phyloP scores from a whole-genome alignment of 2,329 filamentous ascomycete species.

The Fusarium concolor region DNA sequence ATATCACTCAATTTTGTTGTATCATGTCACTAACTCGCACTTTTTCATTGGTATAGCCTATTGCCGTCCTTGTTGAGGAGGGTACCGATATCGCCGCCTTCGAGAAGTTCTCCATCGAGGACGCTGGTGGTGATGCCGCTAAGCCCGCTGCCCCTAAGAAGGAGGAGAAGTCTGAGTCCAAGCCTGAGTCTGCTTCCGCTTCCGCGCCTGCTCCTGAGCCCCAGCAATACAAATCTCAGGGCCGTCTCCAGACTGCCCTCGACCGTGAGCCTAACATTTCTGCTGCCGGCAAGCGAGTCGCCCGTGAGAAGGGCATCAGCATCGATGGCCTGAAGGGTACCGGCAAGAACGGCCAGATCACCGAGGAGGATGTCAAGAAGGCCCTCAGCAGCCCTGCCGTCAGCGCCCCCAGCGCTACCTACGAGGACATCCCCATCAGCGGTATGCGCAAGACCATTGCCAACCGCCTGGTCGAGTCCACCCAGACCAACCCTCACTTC shows the following conservation, averaged over 20 bases:
- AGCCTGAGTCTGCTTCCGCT: slow-evolving; percentile 63
- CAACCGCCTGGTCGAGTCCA: slow-evolving; percentile 85
- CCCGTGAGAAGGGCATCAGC: slow-evolving; percentile 84
- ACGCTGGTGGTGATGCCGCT: slow-evolving; percentile 83
- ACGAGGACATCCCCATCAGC: slow-evolving; percentile 84
- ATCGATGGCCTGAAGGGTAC: slow-evolving; percentile 86
- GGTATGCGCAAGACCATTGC: slow-evolving; percentile 99
- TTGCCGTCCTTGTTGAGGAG: slow-evolving; percentile 94
- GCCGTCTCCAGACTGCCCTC: slow-evolving; percentile 83
- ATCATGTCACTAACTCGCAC: slow-evolving; percentile 20
- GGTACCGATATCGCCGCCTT: slow-evolving; percentile 88
- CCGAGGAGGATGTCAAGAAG: slow-evolving; percentile 94
- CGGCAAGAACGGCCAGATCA: slow-evolving; percentile 87
- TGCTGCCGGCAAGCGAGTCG: slow-evolving; percentile 81
- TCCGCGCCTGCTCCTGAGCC: slow-evolving; percentile 62
- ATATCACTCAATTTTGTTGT: slow-evolving; percentile 1
- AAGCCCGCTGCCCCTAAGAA: slow-evolving; percentile 73
- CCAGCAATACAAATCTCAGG: slow-evolving; percentile 78
- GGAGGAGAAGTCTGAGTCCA: slow-evolving; percentile 73
- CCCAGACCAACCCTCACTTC: slow-evolving; percentile 97
- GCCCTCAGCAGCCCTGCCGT: slow-evolving; percentile 69
- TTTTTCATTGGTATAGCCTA: slow-evolving; percentile 72
- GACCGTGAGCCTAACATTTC: slow-evolving; percentile 82
- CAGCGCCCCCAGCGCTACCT: slow-evolving; percentile 71
- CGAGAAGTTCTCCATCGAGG: slow-evolving; percentile 86